These are phyloP conservation scores for Exophiala lecanii-corni DNA, from an alignment of 2,329 filamentous ascomycete genomes.

Conservation along the genomic window DNA sequence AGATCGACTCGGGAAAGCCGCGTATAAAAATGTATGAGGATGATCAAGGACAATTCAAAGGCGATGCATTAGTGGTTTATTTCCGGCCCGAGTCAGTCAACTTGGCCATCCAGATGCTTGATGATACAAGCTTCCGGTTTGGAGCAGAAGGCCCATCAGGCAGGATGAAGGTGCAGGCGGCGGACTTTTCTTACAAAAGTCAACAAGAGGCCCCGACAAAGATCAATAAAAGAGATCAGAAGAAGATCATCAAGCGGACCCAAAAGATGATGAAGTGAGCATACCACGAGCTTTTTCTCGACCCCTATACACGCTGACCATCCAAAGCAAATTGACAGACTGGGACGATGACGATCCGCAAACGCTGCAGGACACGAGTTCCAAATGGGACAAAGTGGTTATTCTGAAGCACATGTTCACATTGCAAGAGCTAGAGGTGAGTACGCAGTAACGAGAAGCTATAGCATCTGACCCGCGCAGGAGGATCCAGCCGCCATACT, in stretches of 20 bases:
- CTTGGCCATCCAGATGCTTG: slow-evolving; percentile 52
- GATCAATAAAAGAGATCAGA: slow-evolving; percentile 61
- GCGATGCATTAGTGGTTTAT: slow-evolving; percentile 87
- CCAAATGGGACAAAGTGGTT: slow-evolving; percentile 71
- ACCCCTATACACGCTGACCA: slow-evolving; percentile 17
- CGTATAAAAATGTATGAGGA: slow-evolving; percentile 92
- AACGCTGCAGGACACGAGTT: slow-evolving; percentile 51
- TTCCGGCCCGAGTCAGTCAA: slow-evolving; percentile 92
- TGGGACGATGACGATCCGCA: slow-evolving; percentile 87
- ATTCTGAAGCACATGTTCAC: slow-evolving; percentile 94
- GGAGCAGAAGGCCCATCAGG: slow-evolving; percentile 50
- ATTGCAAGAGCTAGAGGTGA: slow-evolving; percentile 66
- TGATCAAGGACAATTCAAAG: slow-evolving; percentile 79
- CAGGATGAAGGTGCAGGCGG: slow-evolving; percentile 74
- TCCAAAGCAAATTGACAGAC: slow-evolving; percentile 73
- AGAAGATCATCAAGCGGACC: slow-evolving; percentile 86
- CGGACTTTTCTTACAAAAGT: slow-evolving; percentile 89
- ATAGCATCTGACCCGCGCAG: too few species aligned
- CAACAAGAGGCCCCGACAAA: slow-evolving; percentile 60
- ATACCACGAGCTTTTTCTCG: slow-evolving; percentile 25
- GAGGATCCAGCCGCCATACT: slow-evolving; percentile 77
- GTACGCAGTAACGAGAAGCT: too few species aligned
- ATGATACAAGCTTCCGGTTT: slow-evolving; percentile 65
- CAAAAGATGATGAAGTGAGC: slow-evolving; percentile 70
- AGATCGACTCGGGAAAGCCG: slow-evolving; percentile 80